Evolutionary conservation across 257 asterid genomes (phyloP), one percentile per base, ranked within the genome.

Genomic region (Jacaranda mimosifolia): DNA sequence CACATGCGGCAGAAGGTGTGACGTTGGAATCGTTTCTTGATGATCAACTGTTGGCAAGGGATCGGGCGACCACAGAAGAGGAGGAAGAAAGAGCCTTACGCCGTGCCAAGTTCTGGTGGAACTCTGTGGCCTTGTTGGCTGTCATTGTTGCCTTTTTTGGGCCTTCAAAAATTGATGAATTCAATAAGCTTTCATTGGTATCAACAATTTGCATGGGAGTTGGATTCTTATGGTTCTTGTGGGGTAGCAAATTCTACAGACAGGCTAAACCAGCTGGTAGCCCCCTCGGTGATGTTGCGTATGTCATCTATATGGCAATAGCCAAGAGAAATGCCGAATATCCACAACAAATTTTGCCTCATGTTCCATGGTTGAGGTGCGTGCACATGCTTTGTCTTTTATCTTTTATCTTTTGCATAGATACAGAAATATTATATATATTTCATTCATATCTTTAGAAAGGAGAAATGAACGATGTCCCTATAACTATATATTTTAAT

Each of bases 1-100:
- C 79, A 9, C 36, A 71, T 21, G 82, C 82, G n/a, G 82, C 75
- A n/a, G 39, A 14, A 46, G 13, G 9, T 0, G 19, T 64, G 1
- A 53, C 76, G 0, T n/a, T 76, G 35, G 9, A 39, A 15, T 51
- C 78, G 13, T 81, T 81, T 64, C 78, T 81, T 11, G 81, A 35
- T 6, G 85, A 81, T 70, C 85, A 81, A 63, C 7, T 81, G 19
- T 7, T 18, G 58, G 13, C 15, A 12, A 35, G 0, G 36, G 46
- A 57, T 35, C 32, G 8, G 17, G 9, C 55, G 55, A 7, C 7
- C 35, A 68, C 55, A 11, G 49, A 36, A 53, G 72, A 80, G 21
- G 69, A 40, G n/a, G 10, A 78, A 13, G 63, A 51, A 13, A 32
- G 35, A 51, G 70, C 40, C 19, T 6, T 4, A 3, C 3, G 26